A percentile compares a stretch with the other conserved stretches of the same genome.
These are phyloP conservation scores for Chalaropsis thielavioides DNA, from an alignment of 2,329 filamentous ascomycete species.

Conservation along the genomic window DNA sequence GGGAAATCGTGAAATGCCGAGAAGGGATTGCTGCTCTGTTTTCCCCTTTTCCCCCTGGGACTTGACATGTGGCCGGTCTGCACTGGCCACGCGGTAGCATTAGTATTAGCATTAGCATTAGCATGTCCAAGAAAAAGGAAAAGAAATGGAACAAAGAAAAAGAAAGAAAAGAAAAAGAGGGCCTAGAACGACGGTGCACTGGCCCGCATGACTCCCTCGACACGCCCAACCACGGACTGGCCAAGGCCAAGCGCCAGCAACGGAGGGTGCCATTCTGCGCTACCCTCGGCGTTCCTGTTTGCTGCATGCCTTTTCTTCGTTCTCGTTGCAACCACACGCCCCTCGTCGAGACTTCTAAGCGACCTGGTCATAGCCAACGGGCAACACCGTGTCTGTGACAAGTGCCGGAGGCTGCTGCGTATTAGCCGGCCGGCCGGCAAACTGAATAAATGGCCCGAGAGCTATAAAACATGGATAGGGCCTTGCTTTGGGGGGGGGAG, in stretches of 20 bases:
- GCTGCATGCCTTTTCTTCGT: not conserved
- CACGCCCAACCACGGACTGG: not conserved
- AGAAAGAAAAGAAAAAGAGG: conserved; percentile 1
- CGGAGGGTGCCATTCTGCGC: not conserved
- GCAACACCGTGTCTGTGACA: not conserved
- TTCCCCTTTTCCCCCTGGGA: not conserved
- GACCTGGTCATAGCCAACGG: not conserved
- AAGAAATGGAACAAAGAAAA: not conserved
- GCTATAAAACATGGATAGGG: not conserved
- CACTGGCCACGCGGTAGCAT: not conserved
- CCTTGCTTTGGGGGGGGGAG: not conserved
- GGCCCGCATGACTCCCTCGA: not conserved
- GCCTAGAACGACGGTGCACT: not conserved
- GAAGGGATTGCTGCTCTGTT: not conserved
- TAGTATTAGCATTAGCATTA: too few relatives aligned
- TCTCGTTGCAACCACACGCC: not conserved
- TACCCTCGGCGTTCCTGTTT: not conserved
- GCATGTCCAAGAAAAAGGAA: not conserved
- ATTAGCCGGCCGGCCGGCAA: not conserved
- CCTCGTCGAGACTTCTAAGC: not conserved
- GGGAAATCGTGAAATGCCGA: too few relatives aligned
- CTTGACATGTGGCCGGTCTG: not conserved
- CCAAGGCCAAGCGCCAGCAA: not conserved
- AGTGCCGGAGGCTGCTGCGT: not conserved
- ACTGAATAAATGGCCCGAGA: not conserved